Base-by-base conservation (phyloP, 2,329 filamentous ascomycete species). In the Pezicula neosporulosa region DNA sequence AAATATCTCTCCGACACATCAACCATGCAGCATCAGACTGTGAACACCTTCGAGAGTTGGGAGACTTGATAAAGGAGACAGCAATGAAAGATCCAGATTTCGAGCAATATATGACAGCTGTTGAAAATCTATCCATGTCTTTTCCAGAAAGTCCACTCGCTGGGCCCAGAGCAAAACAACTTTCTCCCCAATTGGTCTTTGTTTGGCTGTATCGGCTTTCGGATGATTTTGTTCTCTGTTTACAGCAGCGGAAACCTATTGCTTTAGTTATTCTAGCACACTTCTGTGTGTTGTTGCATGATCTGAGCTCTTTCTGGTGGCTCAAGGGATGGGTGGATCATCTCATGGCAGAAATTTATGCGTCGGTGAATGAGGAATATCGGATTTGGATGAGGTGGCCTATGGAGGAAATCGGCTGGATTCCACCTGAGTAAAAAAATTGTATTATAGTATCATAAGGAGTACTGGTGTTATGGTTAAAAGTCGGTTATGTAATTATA, bases 191-290 rank as follows among this genome's bases (percentile, higher is more conserved):
- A n/a, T 24, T 43, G n/a, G 44, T 49, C 37, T 49, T 43, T 43
- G 24, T 35, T 18, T 49, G 47, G 47, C 36, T 49, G 8, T 49
- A 19, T n/a, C 36, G 36, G 5, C 18, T 41, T 15, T 6, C 33
- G 5, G 47, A 49, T 21, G 47, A 49, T 15, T 49, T 43, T 65
- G 19, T 70, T 54, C 1, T 63, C 60, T 50, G 57, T 62, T 53
- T 70, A 21, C 63, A 65, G 30, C 49, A 57, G 37, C 64, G 64
- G 47, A 63, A 69, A 28, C 50, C 55, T 1, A 60, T 66, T 16
- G 68, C 68, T 1, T 52, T 72, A 13, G 63, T 71, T 24, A 62
- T 72, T 16, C 52, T 71, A 9, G 69, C 68, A 9, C 63, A 72
- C 48, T 72, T 66, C 48, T 69, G 68, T 16, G 60, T 71, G 5